phyloP scores from a whole-genome alignment of 176 grass and related monocot species.

The Oropetium thomaeum region DNA sequence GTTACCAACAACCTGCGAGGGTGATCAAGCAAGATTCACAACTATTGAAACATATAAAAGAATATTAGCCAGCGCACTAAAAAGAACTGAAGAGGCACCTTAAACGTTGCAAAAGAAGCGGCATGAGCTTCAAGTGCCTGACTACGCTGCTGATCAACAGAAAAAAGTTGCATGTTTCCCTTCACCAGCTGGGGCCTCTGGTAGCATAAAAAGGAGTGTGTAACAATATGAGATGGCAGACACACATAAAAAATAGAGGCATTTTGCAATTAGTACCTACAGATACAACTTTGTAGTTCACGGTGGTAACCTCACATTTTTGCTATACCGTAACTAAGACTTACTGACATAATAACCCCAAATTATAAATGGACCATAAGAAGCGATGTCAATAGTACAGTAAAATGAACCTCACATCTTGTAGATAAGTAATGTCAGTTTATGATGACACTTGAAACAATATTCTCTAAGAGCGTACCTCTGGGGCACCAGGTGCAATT shows the following conservation, averaged over 20 bases:
- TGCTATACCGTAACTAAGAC: neutral
- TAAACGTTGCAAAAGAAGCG: constrained; percentile 91
- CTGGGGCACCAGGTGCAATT: constrained; percentile 85
- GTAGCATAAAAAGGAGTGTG: constrained; percentile 19
- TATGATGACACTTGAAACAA: neutral
- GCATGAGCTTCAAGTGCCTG: constrained; percentile 99
- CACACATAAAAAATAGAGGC: neutral
- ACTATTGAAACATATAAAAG: constrained; percentile 2
- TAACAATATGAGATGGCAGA: neutral
- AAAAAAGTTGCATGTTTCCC: constrained; percentile 99
- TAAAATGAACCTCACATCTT: neutral
- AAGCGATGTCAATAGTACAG: neutral
- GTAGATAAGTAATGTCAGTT: neutral
- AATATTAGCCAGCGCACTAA: neutral
- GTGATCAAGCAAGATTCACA: neutral
- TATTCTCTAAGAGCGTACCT: constrained; percentile 33
- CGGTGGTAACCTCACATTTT: neutral
- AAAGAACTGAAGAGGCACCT: constrained; percentile 34
- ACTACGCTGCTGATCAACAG: constrained; percentile 95
- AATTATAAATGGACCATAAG: neutral
- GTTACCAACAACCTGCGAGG: constrained; percentile 73
- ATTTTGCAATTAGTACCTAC: neutral
- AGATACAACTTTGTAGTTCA: neutral
- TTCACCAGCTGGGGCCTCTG: constrained; percentile 95
- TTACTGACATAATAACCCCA: neutral